Evolutionary conservation across 441 rosid genomes (phyloP), one percentile per base, ranked within the genome.

Genomic region (Syzygium malaccense): DNA sequence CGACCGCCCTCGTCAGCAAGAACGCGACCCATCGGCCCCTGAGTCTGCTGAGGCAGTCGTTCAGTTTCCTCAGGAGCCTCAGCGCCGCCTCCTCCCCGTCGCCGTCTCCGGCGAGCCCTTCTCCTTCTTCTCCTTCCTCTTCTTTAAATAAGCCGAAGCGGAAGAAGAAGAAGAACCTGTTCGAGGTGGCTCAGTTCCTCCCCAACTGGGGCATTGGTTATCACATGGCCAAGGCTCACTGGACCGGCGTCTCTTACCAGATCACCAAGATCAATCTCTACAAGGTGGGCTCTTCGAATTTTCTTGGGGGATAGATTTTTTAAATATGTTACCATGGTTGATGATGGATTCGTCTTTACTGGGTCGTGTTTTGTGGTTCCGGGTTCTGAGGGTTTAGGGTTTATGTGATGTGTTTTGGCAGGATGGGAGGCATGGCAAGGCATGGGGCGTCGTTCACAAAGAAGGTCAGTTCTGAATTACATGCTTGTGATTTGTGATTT

Each of bases 371-470:
- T 85, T 41, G 55, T 41, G 85, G 57, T 80, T 64, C 55, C 51
- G 55, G 86, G 1, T 45, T 86, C 53, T 57, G 15, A 51, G 60
- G 60, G 30, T 55, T 28, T 87, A 85, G 89, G 92, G 80, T 87
- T 87, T 88, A 85, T 60, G 84, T 66, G 87, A 88, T 56, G 62
- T 88, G 90, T 85, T 85, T 60, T 88, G 94, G 92, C 96, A 97
- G 99, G 98, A 96, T 88, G 99, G 99, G 75, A 93, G 90, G 75
- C 99, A 98, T 92, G 99, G 98, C 68, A 98, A 97, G 90, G 99
- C 99, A 2, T 97, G 99, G 99, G 99, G 99, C 5, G 66, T 96
- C 87, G 99, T 93, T 91, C 95, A 95, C 92, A 98, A 94, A 91
- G 95, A 95, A 55, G 99, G 99, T 98, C 32, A 92, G 97, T 91